phyloP scores from a whole-genome alignment of 106 monocot genomes.

The Cymbidium sinense region DNA sequence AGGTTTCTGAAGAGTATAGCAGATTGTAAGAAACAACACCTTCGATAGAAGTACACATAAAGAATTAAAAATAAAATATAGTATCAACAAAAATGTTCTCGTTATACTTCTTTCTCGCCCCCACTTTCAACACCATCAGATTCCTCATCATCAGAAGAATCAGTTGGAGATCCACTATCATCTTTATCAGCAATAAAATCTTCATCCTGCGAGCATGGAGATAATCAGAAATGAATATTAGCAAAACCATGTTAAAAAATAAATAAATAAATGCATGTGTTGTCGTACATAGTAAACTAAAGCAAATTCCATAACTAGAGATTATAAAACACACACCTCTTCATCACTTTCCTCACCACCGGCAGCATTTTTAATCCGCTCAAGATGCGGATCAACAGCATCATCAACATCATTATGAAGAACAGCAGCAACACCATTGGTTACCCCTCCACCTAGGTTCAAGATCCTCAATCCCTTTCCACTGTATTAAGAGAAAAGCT shows the following conservation, averaged over 20 bases:
- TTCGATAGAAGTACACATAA: background rate
- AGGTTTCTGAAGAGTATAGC: constrained; percentile 47
- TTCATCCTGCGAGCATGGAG: constrained; percentile 56
- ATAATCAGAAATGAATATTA: background rate
- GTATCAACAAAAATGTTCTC: background rate
- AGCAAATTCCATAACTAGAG: background rate
- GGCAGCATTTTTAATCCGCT: constrained; percentile 71
- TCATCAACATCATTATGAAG: constrained; percentile 71
- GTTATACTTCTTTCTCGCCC: constrained; percentile 59
- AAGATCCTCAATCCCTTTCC: constrained; percentile 88
- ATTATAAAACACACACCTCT: constrained; percentile 36
- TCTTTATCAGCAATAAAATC: constrained; percentile 98
- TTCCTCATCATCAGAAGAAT: constrained; percentile 78
- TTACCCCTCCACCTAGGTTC: constrained; percentile 68
- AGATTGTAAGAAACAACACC: background rate
- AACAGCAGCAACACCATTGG: constrained; percentile 67
- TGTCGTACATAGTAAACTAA: background rate
- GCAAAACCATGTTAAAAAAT: background rate
- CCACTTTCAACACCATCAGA: constrained; percentile 91
- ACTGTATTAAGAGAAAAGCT: constrained; percentile 26
- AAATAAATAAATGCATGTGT: background rate
- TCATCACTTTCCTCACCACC: constrained; percentile 97
- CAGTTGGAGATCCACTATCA: constrained; percentile 96
- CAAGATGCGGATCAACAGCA: constrained; percentile 97
- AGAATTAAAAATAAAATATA: background rate